Percentiles rank a stretch among this genome's conserved stretches.
These are phyloP conservation scores for Yamadazyma nakazawae DNA, from an alignment of 805 yeast species.

Conservation along the genomic window DNA sequence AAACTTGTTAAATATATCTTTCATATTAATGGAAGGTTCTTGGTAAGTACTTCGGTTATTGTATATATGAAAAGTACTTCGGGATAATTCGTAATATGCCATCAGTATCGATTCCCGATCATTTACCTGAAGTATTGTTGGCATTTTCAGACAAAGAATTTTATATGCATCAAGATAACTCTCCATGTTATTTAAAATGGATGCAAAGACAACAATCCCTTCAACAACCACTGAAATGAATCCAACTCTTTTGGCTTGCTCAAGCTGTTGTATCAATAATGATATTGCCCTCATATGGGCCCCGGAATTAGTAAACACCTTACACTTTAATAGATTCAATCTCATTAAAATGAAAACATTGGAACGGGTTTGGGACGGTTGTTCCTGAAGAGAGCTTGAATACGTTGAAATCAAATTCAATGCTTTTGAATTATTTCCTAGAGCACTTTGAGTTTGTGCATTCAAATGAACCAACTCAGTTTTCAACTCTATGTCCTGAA, in stretches of 20 bases:
- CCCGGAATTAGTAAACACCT: constrained; percentile 40
- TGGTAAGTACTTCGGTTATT: background rate
- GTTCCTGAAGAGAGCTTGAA: constrained; percentile 16
- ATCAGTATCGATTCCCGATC: constrained; percentile 36
- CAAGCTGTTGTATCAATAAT: constrained; percentile 46
- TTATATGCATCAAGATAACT: constrained; percentile 42
- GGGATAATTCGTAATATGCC: constrained; percentile 31
- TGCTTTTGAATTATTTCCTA: constrained; percentile 31
- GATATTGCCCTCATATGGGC: constrained; percentile 51
- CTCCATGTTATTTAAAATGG: constrained; percentile 41
- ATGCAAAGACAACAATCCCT: constrained; percentile 44
- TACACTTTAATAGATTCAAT: constrained; percentile 46
- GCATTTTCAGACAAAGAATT: constrained; percentile 41
- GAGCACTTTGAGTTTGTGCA: constrained; percentile 28
- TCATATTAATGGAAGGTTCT: constrained; percentile 2
- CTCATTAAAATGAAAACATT: constrained; percentile 45
- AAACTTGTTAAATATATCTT: constrained; percentile 25
- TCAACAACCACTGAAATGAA: constrained; percentile 44
- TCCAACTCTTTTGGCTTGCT: constrained; percentile 46
- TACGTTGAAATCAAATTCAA: constrained; percentile 21
- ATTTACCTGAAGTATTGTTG: constrained; percentile 41
- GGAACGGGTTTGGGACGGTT: constrained; percentile 16
- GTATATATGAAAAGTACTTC: constrained; percentile 16
- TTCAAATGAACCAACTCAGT: constrained; percentile 25
- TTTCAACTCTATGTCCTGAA: constrained; percentile 28